Evolutionary conservation across 352 stramenopile species (phyloP), one percentile per base, ranked within the genome.

Genomic region (Achlya hypogyna): DNA sequence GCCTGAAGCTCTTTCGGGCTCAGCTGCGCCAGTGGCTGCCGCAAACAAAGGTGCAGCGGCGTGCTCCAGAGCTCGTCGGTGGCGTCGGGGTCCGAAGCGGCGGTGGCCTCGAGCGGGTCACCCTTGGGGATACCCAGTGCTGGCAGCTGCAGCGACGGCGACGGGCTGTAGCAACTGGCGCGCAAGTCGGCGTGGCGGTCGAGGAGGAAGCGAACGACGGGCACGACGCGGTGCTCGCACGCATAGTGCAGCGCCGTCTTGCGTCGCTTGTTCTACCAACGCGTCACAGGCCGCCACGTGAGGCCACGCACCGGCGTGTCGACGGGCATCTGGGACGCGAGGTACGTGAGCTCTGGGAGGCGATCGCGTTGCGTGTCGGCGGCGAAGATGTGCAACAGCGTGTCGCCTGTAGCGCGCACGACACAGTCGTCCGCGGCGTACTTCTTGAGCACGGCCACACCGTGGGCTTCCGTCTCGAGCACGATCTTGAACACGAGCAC

Each of bases 211-310:
- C 73, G 14, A 31, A 73, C 78, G 45, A 83, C 63, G 2, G 78
- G 69, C 5, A 71, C 58, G 22, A 34, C 23, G 45, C 76, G 76
- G 14, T 75, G 71, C 49, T 85, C 73, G 29, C 77, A 77, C 10
- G 77, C 72, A 28, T 81, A 34, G 27, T 85, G 77, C 1, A 85
- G 54, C 10, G 77, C 69, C 4, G 77, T 85, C 69, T 82, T 79
- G 51, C 77, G 51, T 16, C 80, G 72, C 28, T 81, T 81, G 68
- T 85, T 85, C 75, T 82, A 62, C 40, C 34, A 40, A 53, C 49
- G 6, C 31, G 25, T 56, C 31, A 42, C 29, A 54, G 6, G 23
- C 29, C 6, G 29, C 14, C 6, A 54, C 6, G n/a, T 52, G 5
- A 52, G 27, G 20, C 34, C 53, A 70, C 69, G 16, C 63, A 82